phyloP scores from a whole-genome alignment of 371 early-diverging fungal species.

The Phascolomyces articulosus region DNA sequence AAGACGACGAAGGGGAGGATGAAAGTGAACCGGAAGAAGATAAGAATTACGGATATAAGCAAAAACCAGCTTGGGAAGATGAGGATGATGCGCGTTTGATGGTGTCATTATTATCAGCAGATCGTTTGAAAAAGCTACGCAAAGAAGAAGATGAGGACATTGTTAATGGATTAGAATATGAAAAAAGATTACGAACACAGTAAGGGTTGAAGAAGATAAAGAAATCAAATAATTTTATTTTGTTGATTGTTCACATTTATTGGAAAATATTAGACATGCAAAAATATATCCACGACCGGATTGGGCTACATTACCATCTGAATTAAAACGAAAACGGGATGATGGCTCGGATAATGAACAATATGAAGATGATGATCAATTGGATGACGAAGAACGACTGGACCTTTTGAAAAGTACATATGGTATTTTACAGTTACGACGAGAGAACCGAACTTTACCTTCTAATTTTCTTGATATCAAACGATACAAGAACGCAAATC shows the following conservation, averaged over 20 bases:
- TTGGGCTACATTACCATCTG: conserved; percentile 76
- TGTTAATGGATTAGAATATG: conserved; percentile 80
- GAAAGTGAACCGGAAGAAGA: conserved; percentile 26
- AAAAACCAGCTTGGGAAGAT: conserved; percentile 76
- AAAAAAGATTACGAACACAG: conserved; percentile 81
- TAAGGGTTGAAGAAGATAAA: conserved; percentile 26
- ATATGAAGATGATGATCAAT: conserved; percentile 32
- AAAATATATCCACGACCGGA: conserved; percentile 87
- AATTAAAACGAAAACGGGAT: conserved; percentile 23
- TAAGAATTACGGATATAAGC: conserved; percentile 23
- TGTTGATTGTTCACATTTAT: too few relatives aligned
- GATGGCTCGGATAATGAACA: conserved; percentile 17
- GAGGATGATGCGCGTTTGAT: conserved; percentile 68
- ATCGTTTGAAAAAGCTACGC: conserved; percentile 80
- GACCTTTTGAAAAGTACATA: conserved; percentile 55
- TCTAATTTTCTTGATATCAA: conserved; percentile 62
- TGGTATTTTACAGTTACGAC: conserved; percentile 53
- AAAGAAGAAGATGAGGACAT: conserved; percentile 71
- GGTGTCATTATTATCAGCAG: conserved; percentile 68
- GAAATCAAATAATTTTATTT: too few relatives aligned
- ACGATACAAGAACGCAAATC: conserved; percentile 80
- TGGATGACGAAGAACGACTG: conserved; percentile 45
- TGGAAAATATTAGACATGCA: conserved; percentile 4
- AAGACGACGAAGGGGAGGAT: conserved; percentile 30
- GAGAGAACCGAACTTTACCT: conserved; percentile 37